These are phyloP conservation scores for Nakataea oryzae DNA, from an alignment of 2,329 filamentous ascomycete genomes.

Conservation along the genomic window DNA sequence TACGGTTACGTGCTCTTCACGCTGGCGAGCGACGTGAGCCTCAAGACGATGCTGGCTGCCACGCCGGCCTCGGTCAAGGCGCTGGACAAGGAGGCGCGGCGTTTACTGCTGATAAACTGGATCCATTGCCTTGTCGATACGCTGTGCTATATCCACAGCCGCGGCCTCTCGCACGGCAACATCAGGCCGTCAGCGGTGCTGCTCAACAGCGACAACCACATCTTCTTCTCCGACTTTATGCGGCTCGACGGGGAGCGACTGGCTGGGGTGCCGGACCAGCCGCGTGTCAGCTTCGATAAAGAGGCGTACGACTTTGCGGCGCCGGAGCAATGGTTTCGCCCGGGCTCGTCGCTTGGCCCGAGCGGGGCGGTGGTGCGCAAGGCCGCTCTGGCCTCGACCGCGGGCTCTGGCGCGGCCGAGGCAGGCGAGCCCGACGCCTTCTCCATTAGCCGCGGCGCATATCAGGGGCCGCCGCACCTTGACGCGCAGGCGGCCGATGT, in stretches of 20 bases:
- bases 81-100: conserved; percentile 20
- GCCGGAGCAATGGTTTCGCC: conserved; percentile 51
- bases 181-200: conserved; percentile 64
- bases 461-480: conserved; percentile 23
- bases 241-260: conserved; percentile 32
- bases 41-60: conserved; percentile 57
- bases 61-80: conserved; percentile 31
- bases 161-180: conserved; percentile 52
- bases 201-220: conserved; percentile 52
- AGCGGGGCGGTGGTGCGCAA: conserved; percentile 6
- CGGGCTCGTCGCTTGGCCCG: conserved; percentile 11
- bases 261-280: conserved; percentile 23
- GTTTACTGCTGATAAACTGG: conserved; percentile 58
- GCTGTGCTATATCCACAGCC: conserved; percentile 55
- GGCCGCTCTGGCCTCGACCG: conserved; percentile 17
- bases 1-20: conserved; percentile 56
- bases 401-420: background rate
- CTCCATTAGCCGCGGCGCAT: conserved; percentile 20
- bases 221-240: conserved; percentile 57
- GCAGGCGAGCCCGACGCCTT: conserved; percentile 16
- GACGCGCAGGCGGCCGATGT: conserved; percentile 54
- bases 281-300: conserved; percentile 46
- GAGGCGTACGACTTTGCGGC: conserved; percentile 65
- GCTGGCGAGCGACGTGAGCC: conserved; percentile 49
- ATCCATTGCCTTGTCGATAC: conserved; percentile 63